Percentiles rank a stretch among this genome's conserved stretches.
Evolutionary conservation across 768 basidiomycete genomes (phyloP).

Genomic region (Tylopilus sp.): DNA sequence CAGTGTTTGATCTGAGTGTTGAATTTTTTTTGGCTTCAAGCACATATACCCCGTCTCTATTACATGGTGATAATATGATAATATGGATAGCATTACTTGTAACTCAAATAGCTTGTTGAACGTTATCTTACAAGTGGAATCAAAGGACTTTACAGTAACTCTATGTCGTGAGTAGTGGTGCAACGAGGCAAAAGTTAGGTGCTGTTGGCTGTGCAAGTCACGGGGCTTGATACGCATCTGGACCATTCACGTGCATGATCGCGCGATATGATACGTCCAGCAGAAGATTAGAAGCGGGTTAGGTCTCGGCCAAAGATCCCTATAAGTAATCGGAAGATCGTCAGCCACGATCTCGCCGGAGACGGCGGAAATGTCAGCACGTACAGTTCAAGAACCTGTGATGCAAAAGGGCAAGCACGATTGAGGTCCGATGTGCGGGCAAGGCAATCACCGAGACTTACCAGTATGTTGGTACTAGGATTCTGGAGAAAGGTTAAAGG

Average conservation of each 20-base stretch:
- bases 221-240: background rate
- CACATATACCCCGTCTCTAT: constrained; percentile 8
- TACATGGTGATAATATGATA: constrained; percentile 16
- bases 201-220: background rate
- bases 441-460: constrained; percentile 30
- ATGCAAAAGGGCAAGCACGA: background rate
- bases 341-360: constrained; percentile 13
- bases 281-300: constrained; percentile 52
- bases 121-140: constrained; percentile 10
- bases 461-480: constrained; percentile 67
- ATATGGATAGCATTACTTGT: constrained; percentile 24
- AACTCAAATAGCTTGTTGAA: constrained; percentile 12
- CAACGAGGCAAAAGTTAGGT: background rate
- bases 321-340: constrained; percentile 23
- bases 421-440: constrained; percentile 13
- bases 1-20: constrained; percentile 1
- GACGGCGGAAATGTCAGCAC: constrained; percentile 18
- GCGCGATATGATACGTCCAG: background rate
- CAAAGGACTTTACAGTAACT: constrained; percentile 8
- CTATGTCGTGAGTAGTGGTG: constrained; percentile 8
- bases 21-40: constrained; percentile 10
- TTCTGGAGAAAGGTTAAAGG: constrained; percentile 35
- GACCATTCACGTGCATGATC: background rate
- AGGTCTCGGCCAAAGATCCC: constrained; percentile 78
- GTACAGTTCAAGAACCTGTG: constrained; percentile 69